Percentiles rank a stretch among this genome's conserved stretches.
Conservation (phyloP, 2,329 filamentous ascomycete species). For the Arthrobotrys iridis region DNA sequence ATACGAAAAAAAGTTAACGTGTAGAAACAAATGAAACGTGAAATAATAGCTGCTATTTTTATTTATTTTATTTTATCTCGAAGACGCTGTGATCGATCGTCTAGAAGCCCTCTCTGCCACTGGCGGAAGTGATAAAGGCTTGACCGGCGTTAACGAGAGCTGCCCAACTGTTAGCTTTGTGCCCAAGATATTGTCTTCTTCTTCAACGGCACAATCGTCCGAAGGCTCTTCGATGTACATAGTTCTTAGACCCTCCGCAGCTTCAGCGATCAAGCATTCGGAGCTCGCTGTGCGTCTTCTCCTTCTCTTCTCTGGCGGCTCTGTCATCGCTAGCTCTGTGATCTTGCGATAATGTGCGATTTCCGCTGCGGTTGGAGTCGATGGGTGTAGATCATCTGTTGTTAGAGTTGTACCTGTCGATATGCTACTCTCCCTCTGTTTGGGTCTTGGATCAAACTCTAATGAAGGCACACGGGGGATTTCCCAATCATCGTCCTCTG, state of each 20-base stretch:
- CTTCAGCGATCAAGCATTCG: slow-evolving; percentile 38
- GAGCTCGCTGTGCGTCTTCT: slow-evolving; percentile 49
- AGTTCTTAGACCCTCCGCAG: slow-evolving; percentile 34
- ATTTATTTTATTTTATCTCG: background rate
- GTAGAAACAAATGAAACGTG: background rate
- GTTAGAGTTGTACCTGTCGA: slow-evolving; percentile 37
- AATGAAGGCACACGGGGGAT: slow-evolving; percentile 50
- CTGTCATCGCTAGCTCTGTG: slow-evolving; percentile 29
- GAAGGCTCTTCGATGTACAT: slow-evolving; percentile 24
- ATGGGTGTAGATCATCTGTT: slow-evolving; percentile 20
- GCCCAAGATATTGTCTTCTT: slow-evolving; percentile 23
- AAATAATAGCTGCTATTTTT: background rate
- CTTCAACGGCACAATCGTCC: slow-evolving; percentile 46
- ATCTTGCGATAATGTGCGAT: slow-evolving; percentile 40
- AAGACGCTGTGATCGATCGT: slow-evolving; percentile 5
- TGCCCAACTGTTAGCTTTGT: background rate
- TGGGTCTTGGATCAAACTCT: slow-evolving; percentile 23
- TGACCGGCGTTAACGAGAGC: slow-evolving; percentile 17
- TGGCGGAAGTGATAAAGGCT: slow-evolving; percentile 9
- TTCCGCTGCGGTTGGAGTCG: slow-evolving; percentile 33
- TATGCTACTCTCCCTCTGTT: slow-evolving; percentile 37
- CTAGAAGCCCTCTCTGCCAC: slow-evolving; percentile 3
- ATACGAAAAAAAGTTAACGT: background rate
- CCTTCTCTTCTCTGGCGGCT: slow-evolving; percentile 12
- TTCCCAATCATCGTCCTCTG: slow-evolving; percentile 35